phyloP scores from a whole-genome alignment of 768 basidiomycete species.

The Vararia minispora region DNA sequence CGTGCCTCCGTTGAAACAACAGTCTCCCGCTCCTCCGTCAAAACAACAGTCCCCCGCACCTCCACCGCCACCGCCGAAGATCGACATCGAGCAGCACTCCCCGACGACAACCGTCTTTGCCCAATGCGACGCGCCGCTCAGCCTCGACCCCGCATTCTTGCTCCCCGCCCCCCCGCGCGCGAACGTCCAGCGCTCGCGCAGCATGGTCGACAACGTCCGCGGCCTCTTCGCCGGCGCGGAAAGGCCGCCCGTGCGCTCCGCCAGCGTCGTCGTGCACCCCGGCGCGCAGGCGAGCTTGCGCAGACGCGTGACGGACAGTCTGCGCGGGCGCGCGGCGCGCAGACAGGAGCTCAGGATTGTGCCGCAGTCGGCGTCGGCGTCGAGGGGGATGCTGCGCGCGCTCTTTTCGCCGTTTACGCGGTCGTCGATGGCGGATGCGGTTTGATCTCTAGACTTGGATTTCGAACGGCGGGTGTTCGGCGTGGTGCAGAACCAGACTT shows the following conservation, averaged over 20 bases:
- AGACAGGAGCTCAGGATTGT: not conserved
- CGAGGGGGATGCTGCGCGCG: conserved; percentile 3
- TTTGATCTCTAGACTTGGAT: no score
- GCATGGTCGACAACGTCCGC: conserved; percentile 52
- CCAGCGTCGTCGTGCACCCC: conserved; percentile 10
- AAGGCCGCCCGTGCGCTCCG: conserved; percentile 11
- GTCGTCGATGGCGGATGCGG: not conserved
- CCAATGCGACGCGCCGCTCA: conserved; percentile 14
- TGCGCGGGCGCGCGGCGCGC: not conserved
- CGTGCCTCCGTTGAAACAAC: conserved; percentile 3
- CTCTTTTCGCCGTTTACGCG: conserved; percentile 2
- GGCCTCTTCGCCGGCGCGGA: conserved; percentile 32
- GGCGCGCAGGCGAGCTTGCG: not conserved
- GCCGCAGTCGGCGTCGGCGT: not conserved
- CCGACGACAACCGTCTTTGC: conserved; percentile 6
- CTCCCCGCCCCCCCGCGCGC: conserved; percentile 22
- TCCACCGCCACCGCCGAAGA: no score
- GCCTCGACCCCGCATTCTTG: conserved; percentile 19
- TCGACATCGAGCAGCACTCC: no score
- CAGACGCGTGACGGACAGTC: not conserved
- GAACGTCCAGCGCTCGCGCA: conserved; percentile 37
- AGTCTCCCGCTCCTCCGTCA: conserved; percentile 10
- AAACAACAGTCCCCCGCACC: conserved; percentile 8
- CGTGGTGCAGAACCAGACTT: no score
- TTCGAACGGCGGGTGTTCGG: no score